A percentile compares a stretch with the other conserved stretches of the same genome.
phyloP scores from a whole-genome alignment of 805 yeast species.

The Ogataea glucozyma region DNA sequence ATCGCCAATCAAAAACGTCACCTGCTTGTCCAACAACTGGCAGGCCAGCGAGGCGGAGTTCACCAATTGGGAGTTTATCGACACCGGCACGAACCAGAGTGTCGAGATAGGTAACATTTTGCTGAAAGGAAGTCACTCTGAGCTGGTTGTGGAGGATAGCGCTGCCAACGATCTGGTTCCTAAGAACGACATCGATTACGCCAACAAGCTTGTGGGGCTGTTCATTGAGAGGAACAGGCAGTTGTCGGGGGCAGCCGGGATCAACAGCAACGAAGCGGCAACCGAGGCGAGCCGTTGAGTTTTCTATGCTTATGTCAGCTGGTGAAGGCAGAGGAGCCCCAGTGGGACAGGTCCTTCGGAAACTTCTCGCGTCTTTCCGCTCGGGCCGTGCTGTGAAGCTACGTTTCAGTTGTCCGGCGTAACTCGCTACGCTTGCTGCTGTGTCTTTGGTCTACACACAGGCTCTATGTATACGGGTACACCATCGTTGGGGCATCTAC shows the following conservation, averaged over 20 bases:
- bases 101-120: slow-evolving; percentile 11
- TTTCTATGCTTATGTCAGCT: no score
- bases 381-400: no score
- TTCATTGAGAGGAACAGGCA: slow-evolving; percentile 28
- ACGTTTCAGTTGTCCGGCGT: no score
- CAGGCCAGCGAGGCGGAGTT: slow-evolving; percentile 13
- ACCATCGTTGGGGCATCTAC: no score
- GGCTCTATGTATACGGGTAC: no score
- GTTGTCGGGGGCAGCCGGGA: slow-evolving; percentile 9
- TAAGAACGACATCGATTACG: slow-evolving; percentile 25
- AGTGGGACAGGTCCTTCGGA: no score
- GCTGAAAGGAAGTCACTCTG: slow-evolving; percentile 26
- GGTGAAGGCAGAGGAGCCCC: no score
- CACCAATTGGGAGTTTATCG: slow-evolving; percentile 21
- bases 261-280: no score
- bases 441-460: no score
- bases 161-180: slow-evolving; percentile 22
- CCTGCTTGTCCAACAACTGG: slow-evolving; percentile 17
- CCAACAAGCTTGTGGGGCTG: slow-evolving; percentile 21
- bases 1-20: slow-evolving; percentile 9
- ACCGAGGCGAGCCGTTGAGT: no score
- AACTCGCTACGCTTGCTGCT: no score
- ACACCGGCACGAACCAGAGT: slow-evolving; percentile 10
- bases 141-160: slow-evolving; percentile 24
- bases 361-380: no score